These are phyloP conservation scores for Deinandra increscens DNA, from an alignment of 129 eudicot genomes.

Conservation along the genomic window DNA sequence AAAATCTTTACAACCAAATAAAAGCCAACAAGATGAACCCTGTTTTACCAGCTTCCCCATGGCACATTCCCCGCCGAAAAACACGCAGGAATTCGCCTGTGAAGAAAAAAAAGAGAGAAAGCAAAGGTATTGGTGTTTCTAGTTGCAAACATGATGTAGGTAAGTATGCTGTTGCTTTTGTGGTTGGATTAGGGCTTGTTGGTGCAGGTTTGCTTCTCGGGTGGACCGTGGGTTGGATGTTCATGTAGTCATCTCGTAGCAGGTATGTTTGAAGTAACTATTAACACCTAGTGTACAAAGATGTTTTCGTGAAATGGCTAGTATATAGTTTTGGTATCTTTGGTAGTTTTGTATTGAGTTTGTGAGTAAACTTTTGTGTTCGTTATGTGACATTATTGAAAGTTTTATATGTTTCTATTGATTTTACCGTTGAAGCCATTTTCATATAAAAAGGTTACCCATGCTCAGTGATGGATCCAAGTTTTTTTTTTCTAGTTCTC, in stretches of 20 bases:
- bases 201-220: conserved; percentile 94
- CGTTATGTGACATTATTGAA: neutral
- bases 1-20: conserved; percentile 56
- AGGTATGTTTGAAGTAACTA: conserved; percentile 21
- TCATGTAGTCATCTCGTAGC: conserved; percentile 32
- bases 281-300: conserved; percentile 18
- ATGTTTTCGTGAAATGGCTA: conserved; percentile 14
- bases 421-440: too few species aligned
- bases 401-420: neutral
- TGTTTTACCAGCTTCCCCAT: conserved; percentile 47
- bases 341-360: conserved; percentile 22
- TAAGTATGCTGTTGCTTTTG: conserved; percentile 62
- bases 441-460: neutral
- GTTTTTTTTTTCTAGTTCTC: too few species aligned
- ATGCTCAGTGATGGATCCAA: too few species aligned
- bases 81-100: conserved; percentile 22
- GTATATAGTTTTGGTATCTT: conserved; percentile 20
- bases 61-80: conserved; percentile 46
- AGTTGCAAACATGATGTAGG: conserved; percentile 41
- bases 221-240: conserved; percentile 88
- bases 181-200: conserved; percentile 77
- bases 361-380: conserved; percentile 14
- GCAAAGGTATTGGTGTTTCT: conserved; percentile 26
- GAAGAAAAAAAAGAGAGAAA: conserved; percentile 39
- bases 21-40: conserved; percentile 38